A percentile compares a stretch with the other conserved stretches of the same genome.
Evolutionary conservation across 164 flowering plant species (phyloP).

Genomic region (Dillenia turbinata): DNA sequence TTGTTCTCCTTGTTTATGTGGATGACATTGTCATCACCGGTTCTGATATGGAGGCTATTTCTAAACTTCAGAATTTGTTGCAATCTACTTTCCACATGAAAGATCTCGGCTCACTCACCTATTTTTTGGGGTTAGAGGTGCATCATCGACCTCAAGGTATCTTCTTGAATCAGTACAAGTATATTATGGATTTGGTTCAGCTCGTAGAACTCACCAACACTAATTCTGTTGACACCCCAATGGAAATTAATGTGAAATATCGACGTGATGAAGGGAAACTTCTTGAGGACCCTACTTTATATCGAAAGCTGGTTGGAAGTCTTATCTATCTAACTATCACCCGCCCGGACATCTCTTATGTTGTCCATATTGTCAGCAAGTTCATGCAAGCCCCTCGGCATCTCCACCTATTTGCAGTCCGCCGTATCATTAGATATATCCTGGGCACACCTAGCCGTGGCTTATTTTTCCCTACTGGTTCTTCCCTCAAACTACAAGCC

Average conservation of each 20-base stretch:
- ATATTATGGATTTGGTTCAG: background rate
- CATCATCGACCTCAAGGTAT: background rate
- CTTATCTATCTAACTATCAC: no score
- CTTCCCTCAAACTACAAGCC: conserved; percentile 1
- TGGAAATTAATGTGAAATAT: background rate
- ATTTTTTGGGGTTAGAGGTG: background rate
- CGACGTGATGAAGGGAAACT: no score
- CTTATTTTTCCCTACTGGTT: conserved; percentile 3
- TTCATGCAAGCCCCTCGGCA: no score
- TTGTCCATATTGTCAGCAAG: no score
- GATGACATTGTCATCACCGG: conserved; percentile 1
- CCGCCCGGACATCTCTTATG: no score
- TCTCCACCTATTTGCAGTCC: no score
- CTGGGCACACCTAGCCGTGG: no score
- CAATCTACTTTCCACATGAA: background rate
- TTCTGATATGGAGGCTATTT: background rate
- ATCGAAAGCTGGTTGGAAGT: no score
- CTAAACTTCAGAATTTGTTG: background rate
- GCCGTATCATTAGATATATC: no score
- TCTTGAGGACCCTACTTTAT: no score
- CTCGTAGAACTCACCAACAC: background rate
- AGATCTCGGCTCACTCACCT: background rate
- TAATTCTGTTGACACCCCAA: background rate
- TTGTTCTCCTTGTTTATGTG: conserved; percentile 2
- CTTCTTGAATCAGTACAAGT: background rate